These are phyloP conservation scores for Paratinospora sagittata DNA, from an alignment of 164 flowering plant species.

Conservation along the genomic window DNA sequence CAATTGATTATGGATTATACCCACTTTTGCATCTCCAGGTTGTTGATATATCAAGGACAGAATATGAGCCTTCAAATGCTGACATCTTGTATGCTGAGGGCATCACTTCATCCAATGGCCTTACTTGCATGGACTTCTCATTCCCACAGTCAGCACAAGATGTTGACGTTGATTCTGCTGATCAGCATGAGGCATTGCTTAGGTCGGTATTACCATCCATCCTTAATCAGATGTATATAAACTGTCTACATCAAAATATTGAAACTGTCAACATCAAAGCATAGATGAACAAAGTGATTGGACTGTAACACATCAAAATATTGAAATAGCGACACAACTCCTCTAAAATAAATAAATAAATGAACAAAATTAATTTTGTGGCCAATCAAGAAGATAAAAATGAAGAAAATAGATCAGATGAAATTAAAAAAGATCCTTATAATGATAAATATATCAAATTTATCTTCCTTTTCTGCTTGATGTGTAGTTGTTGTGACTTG, in stretches of 20 bases:
- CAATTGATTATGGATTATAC: neutral
- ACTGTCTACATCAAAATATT: too few species aligned
- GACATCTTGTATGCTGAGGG: slow-evolving; percentile 91
- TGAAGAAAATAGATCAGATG: too few species aligned
- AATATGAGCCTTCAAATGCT: slow-evolving; percentile 78
- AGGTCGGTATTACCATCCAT: slow-evolving; percentile 41
- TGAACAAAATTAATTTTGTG: too few species aligned
- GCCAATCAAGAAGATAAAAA: too few species aligned
- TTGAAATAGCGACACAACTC: too few species aligned
- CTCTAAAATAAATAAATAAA: too few species aligned
- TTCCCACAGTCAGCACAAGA: slow-evolving; percentile 56
- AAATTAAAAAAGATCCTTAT: too few species aligned
- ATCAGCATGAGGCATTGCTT: slow-evolving; percentile 58
- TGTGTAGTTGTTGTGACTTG: too few species aligned
- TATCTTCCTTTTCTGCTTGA: too few species aligned
- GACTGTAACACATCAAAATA: too few species aligned
- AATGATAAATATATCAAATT: too few species aligned
- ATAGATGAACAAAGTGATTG: neutral
- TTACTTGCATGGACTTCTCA: slow-evolving; percentile 66
- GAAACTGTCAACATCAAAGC: neutral
- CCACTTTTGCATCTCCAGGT: slow-evolving; percentile 40
- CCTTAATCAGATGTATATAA: neutral
- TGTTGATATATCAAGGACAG: slow-evolving; percentile 61
- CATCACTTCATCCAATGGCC: slow-evolving; percentile 87
- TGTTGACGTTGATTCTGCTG: slow-evolving; percentile 36